A percentile compares a stretch with the other conserved stretches of the same genome.
Conservation (phyloP, 2,329 filamentous ascomycete species). For the Penicillium vulpinum region DNA sequence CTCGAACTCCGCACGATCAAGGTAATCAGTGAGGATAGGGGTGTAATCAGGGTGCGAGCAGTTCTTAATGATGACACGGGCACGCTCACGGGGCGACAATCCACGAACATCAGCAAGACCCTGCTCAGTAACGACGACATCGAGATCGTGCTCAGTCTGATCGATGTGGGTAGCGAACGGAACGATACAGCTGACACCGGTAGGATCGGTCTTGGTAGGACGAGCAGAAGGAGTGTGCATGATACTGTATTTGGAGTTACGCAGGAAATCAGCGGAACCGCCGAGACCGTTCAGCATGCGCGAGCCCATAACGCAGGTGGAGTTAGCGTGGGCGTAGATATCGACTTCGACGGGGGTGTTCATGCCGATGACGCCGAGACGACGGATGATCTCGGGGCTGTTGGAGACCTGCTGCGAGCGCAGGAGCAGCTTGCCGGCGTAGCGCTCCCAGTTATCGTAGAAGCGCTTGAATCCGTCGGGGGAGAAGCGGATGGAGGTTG, state of each 20-base stretch:
- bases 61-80: conserved; percentile 81
- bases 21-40: conserved; percentile 79
- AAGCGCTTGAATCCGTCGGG: conserved; percentile 89
- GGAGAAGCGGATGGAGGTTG: conserved; percentile 86
- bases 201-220: conserved; percentile 77
- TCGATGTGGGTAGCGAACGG: conserved; percentile 91
- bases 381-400: conserved; percentile 84
- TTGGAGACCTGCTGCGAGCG: conserved; percentile 88
- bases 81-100: conserved; percentile 74
- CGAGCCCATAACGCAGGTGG: conserved; percentile 82
- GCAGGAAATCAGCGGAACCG: conserved; percentile 78
- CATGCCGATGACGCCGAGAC: conserved; percentile 87
- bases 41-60: conserved; percentile 83
- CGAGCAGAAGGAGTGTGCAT: conserved; percentile 88
- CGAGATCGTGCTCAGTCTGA: conserved; percentile 89
- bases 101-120: conserved; percentile 85
- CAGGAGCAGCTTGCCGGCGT: conserved; percentile 78
- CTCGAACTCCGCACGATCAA: conserved; percentile 82
- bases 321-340: conserved; percentile 92
- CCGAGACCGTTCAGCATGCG: conserved; percentile 86
- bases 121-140: conserved; percentile 77
- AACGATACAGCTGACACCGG: conserved; percentile 83
- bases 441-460: conserved; percentile 80
- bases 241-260: conserved; percentile 78
- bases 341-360: conserved; percentile 93